These are phyloP conservation scores for Aquilaria malaccensis DNA, from an alignment of 345 rosid genomes.

Conservation along the genomic window DNA sequence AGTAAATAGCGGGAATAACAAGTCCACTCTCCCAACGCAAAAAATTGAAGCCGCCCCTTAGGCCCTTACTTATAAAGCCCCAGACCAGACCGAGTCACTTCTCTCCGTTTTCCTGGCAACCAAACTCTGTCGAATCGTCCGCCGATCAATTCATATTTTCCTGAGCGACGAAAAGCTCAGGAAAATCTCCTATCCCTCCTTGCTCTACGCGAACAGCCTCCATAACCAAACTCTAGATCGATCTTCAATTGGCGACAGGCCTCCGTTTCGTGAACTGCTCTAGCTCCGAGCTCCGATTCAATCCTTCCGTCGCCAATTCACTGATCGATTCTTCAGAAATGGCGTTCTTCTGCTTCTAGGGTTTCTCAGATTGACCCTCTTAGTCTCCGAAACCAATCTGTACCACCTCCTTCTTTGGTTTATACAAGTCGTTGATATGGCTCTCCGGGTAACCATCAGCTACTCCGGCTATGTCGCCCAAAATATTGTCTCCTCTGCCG, in stretches of 20 bases:
- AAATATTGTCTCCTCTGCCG: conserved; percentile 46
- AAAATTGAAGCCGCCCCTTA: conserved; percentile 2
- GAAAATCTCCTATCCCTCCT: not conserved
- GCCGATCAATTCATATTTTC: not conserved
- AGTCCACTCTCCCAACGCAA: conserved; percentile 2
- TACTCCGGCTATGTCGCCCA: conserved; percentile 64
- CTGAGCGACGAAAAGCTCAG: conserved; percentile 9
- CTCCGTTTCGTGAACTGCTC: conserved; percentile 11
- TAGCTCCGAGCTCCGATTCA: conserved; percentile 20
- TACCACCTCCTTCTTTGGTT: conserved; percentile 35
- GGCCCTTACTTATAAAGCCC: not conserved
- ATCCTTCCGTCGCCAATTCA: conserved; percentile 16
- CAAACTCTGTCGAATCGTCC: not conserved
- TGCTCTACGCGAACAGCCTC: not conserved
- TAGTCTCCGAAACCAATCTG: conserved; percentile 36
- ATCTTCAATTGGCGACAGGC: not conserved
- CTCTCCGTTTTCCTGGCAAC: not conserved
- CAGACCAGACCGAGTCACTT: not conserved
- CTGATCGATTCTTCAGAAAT: conserved; percentile 16
- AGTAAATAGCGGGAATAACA: conserved; percentile 18
- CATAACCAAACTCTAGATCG: not conserved
- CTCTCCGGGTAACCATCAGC: conserved; percentile 59
- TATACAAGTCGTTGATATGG: conserved; percentile 41
- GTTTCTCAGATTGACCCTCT: conserved; percentile 14
- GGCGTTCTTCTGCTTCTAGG: conserved; percentile 24